Evolutionary conservation across 768 basidiomycete genomes (phyloP).

Genomic region (Chalciporus chontae): DNA sequence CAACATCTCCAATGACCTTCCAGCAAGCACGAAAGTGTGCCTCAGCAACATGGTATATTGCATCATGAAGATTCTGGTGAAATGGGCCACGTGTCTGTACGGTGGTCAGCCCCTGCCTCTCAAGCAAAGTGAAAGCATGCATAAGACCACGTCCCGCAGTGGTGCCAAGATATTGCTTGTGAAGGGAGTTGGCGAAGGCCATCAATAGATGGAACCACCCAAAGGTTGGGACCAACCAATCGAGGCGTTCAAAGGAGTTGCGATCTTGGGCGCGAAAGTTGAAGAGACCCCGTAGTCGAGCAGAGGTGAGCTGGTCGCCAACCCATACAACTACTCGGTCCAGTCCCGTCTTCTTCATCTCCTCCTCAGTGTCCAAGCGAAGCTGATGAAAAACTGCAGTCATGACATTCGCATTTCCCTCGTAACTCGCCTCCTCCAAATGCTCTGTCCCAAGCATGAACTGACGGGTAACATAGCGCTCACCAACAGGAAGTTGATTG

Average conservation of each 20-base stretch:
- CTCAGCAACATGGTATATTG: conserved; percentile 33
- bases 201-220: conserved; percentile 43
- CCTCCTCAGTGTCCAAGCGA: conserved; percentile 11
- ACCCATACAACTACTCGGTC: conserved; percentile 31
- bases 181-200: conserved; percentile 38
- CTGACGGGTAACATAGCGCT: conserved; percentile 28
- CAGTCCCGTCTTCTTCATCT: conserved; percentile 17
- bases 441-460: conserved; percentile 34
- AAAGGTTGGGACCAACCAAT: conserved; percentile 31
- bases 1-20: conserved; percentile 22
- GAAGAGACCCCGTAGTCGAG: conserved; percentile 33
- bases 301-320: conserved; percentile 38
- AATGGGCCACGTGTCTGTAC: conserved; percentile 17
- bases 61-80: conserved; percentile 29
- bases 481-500: conserved; percentile 25
- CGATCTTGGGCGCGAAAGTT: conserved; percentile 34
- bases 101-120: conserved; percentile 16
- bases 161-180: conserved; percentile 40
- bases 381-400: conserved; percentile 33
- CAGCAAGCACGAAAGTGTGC: conserved; percentile 37
- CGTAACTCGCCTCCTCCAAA: conserved; percentile 39
- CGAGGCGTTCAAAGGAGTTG: conserved; percentile 37
- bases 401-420: conserved; percentile 33
- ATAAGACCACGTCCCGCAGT: conserved; percentile 12
- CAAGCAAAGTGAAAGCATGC: conserved; percentile 18